phyloP scores from a whole-genome alignment of 2,329 filamentous ascomycete species.

The Chaetomiaceae sp. region DNA sequence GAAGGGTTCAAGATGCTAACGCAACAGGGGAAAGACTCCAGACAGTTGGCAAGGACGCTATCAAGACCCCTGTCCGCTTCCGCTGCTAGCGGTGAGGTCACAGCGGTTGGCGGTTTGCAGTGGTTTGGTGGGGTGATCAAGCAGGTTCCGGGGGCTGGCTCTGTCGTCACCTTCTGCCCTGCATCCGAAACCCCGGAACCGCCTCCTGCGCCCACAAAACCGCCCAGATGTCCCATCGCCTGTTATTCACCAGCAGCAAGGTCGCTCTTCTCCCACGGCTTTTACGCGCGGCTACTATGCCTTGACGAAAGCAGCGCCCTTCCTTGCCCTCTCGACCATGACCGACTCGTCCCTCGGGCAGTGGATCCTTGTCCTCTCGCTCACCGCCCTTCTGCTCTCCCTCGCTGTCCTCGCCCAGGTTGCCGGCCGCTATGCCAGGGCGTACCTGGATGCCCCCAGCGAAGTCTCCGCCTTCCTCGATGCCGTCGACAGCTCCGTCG shows the following conservation, averaged over 20 bases:
- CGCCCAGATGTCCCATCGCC: constrained; percentile 16
- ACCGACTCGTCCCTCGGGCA: constrained; percentile 47
- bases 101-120: too few relatives aligned
- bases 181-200: not conserved
- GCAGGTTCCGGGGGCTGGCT: not conserved
- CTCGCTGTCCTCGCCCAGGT: constrained; percentile 51
- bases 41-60: not conserved
- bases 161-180: constrained; percentile 8
- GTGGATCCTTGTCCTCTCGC: constrained; percentile 55
- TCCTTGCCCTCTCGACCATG: constrained; percentile 36
- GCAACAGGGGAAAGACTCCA: not conserved
- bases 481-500: constrained; percentile 56
- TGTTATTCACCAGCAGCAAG: constrained; percentile 5
- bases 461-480: constrained; percentile 57
- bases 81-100: constrained; percentile 1
- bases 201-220: not conserved
- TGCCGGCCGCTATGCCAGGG: constrained; percentile 48
- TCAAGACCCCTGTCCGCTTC: constrained; percentile 2
- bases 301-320: constrained; percentile 1
- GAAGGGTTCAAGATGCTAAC: not conserved
- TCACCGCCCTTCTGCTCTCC: constrained; percentile 55
- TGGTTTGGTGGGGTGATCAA: not conserved
- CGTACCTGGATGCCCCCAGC: constrained; percentile 54
- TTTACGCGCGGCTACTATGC: constrained; percentile 7
- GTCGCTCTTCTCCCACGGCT: not conserved